Evolutionary conservation across 148 eudicot species (phyloP), one percentile per base, ranked within the genome.

Genomic region (Dysphania ambrosioides): DNA sequence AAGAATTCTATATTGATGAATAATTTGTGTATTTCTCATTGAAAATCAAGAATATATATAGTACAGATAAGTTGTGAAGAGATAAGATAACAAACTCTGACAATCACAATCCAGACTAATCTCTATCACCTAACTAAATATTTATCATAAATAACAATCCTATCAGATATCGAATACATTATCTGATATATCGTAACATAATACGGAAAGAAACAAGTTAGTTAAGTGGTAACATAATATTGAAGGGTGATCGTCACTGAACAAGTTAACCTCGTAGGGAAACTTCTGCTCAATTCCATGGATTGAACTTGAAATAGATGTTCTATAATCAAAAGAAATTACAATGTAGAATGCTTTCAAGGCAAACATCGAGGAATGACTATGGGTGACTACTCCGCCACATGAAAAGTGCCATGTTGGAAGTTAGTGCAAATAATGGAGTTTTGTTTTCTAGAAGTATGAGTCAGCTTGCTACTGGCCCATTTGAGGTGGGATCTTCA

Each of bases 381-480:
- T 70, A 41, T 57, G 8, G 57, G 12, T 47, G 24, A 57, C 63
- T 72, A 24, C 32, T 64, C 42, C 72, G 32, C 66, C 23, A 67
- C 59, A 71, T 76, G 73, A 80, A 71, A n/a, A 72, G 65, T 64
- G 44, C 30, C 56, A 75, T 61, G 38, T 56, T 71, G 53, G 30
- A 75, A 60, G 51, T 77, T n/a, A 16, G 1, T 44, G 44, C n/a
- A 27, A 61, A 73, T 41, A 21, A 34, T 24, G 64, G 32, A 10
- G 51, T 3, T 23, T 53, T 68, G 65, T n/a, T n/a, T n/a, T n/a
- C n/a, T 68, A 1, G 8, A 36, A 36, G 40, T 8, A 56, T 24
- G 49, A 67, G 86, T 70, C 83, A 83, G 79, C 83, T 58, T 70
- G 64, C 68, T 64, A 72, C 78, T 78, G 82, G 41, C 82, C 64